Conservation (phyloP, 2,329 filamentous ascomycete species). For the Penicillium crustosum region DNA sequence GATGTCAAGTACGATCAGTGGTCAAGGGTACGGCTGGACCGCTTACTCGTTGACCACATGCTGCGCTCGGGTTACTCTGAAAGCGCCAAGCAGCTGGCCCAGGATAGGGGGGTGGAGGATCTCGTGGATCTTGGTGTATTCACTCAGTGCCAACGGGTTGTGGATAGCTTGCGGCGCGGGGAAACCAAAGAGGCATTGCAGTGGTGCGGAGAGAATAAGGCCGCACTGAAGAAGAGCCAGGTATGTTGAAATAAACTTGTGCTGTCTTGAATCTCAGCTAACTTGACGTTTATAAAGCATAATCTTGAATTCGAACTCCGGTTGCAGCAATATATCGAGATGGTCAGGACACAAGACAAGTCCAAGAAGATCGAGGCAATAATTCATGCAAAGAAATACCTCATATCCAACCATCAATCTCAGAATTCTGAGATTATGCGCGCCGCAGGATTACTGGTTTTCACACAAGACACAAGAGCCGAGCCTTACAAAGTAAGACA, state of each 20-base stretch:
- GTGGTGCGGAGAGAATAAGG: conserved; percentile 94
- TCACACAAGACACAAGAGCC: conserved; percentile 60
- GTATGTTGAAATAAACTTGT: conserved; percentile 46
- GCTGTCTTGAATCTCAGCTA: background rate
- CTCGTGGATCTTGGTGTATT: conserved; percentile 90
- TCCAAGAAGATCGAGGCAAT: conserved; percentile 73
- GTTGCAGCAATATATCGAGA: conserved; percentile 91
- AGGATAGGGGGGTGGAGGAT: conserved; percentile 72
- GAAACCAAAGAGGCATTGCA: conserved; percentile 76
- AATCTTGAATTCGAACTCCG: conserved; percentile 91
- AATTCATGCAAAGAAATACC: conserved; percentile 76
- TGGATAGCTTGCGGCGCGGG: conserved; percentile 67
- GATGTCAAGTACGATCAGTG: conserved; percentile 94
- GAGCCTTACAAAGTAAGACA: conserved; percentile 60
- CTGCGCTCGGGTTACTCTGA: conserved; percentile 78
- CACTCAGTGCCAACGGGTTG: conserved; percentile 74
- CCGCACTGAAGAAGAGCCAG: conserved; percentile 82
- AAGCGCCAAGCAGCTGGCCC: conserved; percentile 72
- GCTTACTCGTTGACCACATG: conserved; percentile 89
- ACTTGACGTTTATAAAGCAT: conserved; percentile 51
- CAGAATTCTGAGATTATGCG: conserved; percentile 68
- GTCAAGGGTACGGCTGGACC: conserved; percentile 77
- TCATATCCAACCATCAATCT: conserved; percentile 67
- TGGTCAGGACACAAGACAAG: conserved; percentile 68
- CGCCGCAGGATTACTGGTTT: conserved; percentile 79